These are phyloP conservation scores for Phaeotremella skinneri DNA, from an alignment of 768 basidiomycete species.

Conservation along the genomic window DNA sequence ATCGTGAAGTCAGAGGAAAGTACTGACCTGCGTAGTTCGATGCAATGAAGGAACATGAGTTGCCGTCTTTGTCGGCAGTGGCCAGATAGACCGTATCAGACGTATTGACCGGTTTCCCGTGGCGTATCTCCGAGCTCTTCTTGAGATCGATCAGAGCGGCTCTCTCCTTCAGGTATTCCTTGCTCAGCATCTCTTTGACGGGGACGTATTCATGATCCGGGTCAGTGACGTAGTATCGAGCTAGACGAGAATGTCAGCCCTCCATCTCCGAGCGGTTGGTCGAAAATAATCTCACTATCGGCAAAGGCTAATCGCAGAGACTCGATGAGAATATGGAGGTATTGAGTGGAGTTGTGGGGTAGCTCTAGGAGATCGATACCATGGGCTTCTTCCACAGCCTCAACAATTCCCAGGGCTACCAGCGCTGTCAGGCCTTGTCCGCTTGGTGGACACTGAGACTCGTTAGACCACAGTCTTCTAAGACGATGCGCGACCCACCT, in stretches of 20 bases:
- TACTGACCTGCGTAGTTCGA: constrained; percentile 48
- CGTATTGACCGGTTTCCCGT: constrained; percentile 75
- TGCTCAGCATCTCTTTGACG: constrained; percentile 76
- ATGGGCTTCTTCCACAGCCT: constrained; percentile 73
- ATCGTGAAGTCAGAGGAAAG: not conserved
- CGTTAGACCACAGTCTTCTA: not conserved
- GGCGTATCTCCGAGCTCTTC: constrained; percentile 65
- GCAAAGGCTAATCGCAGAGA: constrained; percentile 70
- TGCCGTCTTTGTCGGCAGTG: constrained; percentile 59
- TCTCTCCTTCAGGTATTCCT: constrained; percentile 76
- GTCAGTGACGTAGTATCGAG: constrained; percentile 87
- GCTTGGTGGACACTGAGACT: constrained; percentile 81
- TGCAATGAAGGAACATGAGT: constrained; percentile 53
- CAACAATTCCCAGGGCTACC: constrained; percentile 87
- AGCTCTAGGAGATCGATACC: constrained; percentile 69
- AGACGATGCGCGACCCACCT: constrained; percentile 58
- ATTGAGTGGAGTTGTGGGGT: constrained; percentile 87
- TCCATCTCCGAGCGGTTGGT: not conserved
- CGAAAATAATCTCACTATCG: constrained; percentile 5
- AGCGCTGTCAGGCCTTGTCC: constrained; percentile 97
- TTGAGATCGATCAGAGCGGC: constrained; percentile 77
- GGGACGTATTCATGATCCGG: constrained; percentile 76
- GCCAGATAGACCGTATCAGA: constrained; percentile 96
- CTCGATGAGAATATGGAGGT: constrained; percentile 83
- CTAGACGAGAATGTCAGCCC: constrained; percentile 3